Base-by-base conservation (phyloP, 257 asterid species). In the Voacanga thouarsii region DNA sequence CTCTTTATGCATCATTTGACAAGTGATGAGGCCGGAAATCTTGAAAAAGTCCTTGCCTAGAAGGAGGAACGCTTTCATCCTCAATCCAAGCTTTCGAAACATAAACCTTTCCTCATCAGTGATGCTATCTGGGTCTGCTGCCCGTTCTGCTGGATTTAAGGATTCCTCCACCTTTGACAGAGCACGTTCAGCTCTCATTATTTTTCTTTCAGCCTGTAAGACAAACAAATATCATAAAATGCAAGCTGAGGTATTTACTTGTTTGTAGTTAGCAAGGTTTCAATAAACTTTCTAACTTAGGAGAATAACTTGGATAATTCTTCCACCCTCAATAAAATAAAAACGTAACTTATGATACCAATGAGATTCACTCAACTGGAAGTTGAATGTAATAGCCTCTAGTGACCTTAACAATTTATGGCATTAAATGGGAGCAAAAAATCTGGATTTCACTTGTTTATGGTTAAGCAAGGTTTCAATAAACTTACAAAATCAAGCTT, bases 41-140 rank as follows among this genome's bases (percentile, higher is more conserved):
- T 41, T 56, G 26, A 53, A 71, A 70, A 79, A 64, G 70, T 75
- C 57, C 76, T 83, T 90, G 88, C 99, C 99, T 5, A 96, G 92
- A 80, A 96, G 97, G 87, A 96, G 82, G 85, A 88, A 93, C n/a
- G 99, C 99, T 83, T 96, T 93, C 99, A 96, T 96, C 89, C 96
- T 89, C 50, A 89, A 86, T 18, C 98, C 99, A 84, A 96, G 97
- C 90, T 92, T 96, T 86, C 99, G 87, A 83, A 93, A 94, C 99
- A 96, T 96, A 83, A 89, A 96, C 84, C 99, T 86, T 86, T 96
- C 97, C 82, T 96, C 99, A 75, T 93, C 97, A 4, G 92, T 90
- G 80, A 96, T 84, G 87, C 87, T 88, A 68, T 89, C 89, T 5
- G 87, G 92, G 33, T 96, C 97, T 81, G 91, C 89, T 71, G 79